Base-by-base conservation (phyloP, 2,329 filamentous ascomycete genomes). In the Stenocarpella maydis region DNA sequence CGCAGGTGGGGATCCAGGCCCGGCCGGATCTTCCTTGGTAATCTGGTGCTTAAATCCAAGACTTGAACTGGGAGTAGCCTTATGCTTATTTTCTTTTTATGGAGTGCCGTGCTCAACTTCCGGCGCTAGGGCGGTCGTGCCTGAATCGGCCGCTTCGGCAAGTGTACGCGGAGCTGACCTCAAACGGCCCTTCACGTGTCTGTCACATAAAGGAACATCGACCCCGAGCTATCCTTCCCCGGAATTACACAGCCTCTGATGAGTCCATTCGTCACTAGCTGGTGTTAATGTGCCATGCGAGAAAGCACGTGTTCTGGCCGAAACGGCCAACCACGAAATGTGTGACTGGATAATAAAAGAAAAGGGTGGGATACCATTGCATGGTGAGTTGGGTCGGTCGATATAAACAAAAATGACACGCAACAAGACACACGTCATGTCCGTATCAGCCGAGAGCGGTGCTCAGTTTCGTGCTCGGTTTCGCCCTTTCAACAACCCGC, bases 371-470 rank as follows among this genome's bases (percentile, higher is more conserved):
- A 49, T 7, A 43, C 58, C 28, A 49, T 28, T 63, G 15, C 58
- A 49, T 49, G 58, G 28, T n/a, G 28, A 31, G 43, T 47, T 49
- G 43, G n/a, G 49, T 49, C 41, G 58, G 58, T 63, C 43, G 58
- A 63, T 63, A 49, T 49, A 49, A 63, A 63, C 58, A 63, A 34
- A 7, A 37, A 28, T 37, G 58, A 63, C 58, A 37, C 58, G 58
- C 58, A 63, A 49, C 28, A 63, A 49, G 58, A 49, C 43, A 55
- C 53, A 63, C 41, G 58, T 37, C 58, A 28, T 63, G 58, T 43
- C 58, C 28, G 43, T 31, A 63, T 49, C 43, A 24, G 28, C 47
- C 58, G 43, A 49, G n/a, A n/a, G n/a, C 2, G 43, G 43, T 24
- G 55, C n/a, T 17, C 28, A 14, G n/a, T 12, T 19, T n/a, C 41